Conservation (phyloP, 352 stramenopile genomes). For the Pythium scleroteichum region DNA sequence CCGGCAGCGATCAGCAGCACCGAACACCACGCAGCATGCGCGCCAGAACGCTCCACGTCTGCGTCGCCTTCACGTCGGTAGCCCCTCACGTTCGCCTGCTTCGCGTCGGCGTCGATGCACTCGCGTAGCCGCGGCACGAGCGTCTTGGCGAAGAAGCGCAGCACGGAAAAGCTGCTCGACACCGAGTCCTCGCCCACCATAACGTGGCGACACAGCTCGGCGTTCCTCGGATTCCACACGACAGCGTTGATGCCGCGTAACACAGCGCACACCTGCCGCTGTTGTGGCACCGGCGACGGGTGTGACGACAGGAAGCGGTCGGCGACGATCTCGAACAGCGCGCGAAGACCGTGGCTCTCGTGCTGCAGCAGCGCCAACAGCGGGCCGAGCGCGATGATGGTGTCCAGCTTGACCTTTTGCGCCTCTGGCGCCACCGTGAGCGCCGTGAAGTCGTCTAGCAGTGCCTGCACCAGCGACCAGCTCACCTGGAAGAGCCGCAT, state of each 20-base stretch:
- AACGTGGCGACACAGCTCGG: conserved; percentile 49
- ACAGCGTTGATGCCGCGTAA: conserved; percentile 47
- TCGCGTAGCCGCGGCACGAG: conserved; percentile 44
- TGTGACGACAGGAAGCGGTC: conserved; percentile 39
- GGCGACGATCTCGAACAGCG: conserved; percentile 54
- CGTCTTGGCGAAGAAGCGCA: conserved; percentile 53
- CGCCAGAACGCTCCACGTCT: conserved; percentile 35
- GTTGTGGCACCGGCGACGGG: conserved; percentile 23
- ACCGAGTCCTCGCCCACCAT: conserved; percentile 30
- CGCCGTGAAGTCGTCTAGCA: conserved; percentile 50
- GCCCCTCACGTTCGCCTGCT: conserved; percentile 30
- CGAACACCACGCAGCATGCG: conserved; percentile 64
- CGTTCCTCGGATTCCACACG: conserved; percentile 55
- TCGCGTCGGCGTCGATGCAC: conserved; percentile 45
- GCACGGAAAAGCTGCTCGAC: conserved; percentile 23
- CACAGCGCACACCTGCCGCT: conserved; percentile 45
- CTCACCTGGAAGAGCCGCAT: conserved; percentile 56
- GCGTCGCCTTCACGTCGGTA: conserved; percentile 30
- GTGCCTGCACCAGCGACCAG: conserved; percentile 59
- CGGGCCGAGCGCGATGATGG: conserved; percentile 39
- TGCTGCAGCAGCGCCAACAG: conserved; percentile 50
- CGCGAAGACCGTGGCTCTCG: conserved; percentile 48
- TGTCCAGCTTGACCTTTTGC: conserved; percentile 40
- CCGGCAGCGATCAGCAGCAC: conserved; percentile 36
- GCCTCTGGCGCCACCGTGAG: conserved; percentile 27